Conservation (phyloP, 805 yeast genomes). For the Wickerhamiella occidentalis region DNA sequence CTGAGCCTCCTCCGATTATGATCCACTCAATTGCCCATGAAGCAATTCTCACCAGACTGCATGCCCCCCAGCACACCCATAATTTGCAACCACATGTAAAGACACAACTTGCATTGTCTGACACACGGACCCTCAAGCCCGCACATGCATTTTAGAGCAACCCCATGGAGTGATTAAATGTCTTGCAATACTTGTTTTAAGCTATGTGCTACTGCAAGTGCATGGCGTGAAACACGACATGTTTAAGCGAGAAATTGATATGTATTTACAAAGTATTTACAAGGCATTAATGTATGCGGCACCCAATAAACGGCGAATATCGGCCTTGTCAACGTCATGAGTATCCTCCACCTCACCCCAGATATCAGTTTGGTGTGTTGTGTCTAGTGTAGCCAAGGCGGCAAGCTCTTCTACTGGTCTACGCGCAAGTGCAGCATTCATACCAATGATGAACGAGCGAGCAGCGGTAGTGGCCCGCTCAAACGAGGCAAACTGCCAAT, state of each 20-base stretch:
- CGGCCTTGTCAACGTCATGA: constrained; percentile 93
- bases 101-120: background rate
- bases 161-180: background rate
- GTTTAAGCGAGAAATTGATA: no score
- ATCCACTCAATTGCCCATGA: no score
- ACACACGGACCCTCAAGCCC: background rate
- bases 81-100: no score
- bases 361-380: constrained; percentile 66
- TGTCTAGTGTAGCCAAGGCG: constrained; percentile 67
- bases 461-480: constrained; percentile 82
- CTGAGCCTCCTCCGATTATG: no score
- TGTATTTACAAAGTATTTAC: background rate
- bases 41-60: no score
- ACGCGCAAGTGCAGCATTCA: constrained; percentile 39
- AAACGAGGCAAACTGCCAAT: constrained; percentile 74
- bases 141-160: background rate
- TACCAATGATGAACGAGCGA: constrained; percentile 78
- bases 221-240: no score
- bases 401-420: constrained; percentile 56
- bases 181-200: background rate
- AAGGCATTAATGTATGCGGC: constrained; percentile 54
- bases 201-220: background rate
- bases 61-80: no score
- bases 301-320: constrained; percentile 68
- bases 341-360: constrained; percentile 99